Evolutionary conservation across 345 rosid species (phyloP).

Genomic region (Luvunga scandens): DNA sequence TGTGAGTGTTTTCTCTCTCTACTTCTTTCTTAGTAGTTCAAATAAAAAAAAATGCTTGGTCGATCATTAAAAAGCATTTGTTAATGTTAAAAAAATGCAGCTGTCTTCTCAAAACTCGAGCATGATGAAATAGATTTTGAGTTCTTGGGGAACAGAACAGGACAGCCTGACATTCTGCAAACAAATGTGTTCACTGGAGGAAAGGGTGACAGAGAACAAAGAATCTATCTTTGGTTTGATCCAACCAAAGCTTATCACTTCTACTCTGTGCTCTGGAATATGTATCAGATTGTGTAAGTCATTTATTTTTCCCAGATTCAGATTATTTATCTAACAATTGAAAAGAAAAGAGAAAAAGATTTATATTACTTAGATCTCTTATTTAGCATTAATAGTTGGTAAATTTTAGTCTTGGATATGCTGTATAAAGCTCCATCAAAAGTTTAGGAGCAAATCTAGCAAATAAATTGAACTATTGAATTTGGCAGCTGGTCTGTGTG

Average conservation of each 20-base stretch:
- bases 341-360: background rate
- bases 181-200: conserved; percentile 87
- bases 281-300: conserved; percentile 69
- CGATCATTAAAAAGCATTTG: background rate
- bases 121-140: conserved; percentile 94
- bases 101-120: conserved; percentile 76
- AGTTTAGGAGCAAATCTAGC: background rate
- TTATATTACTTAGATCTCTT: too few relatives aligned
- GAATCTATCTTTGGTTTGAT: conserved; percentile 84
- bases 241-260: conserved; percentile 57
- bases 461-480: background rate
- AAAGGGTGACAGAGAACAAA: conserved; percentile 74
- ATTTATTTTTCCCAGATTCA: too few relatives aligned
- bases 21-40: background rate
- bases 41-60: background rate
- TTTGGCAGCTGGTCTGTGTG: background rate
- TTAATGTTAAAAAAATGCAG: conserved; percentile 32
- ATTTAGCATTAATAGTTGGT: too few relatives aligned
- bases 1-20: conserved; percentile 32
- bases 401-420: background rate
- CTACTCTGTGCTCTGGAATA: conserved; percentile 78
- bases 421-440: background rate
- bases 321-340: background rate
- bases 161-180: conserved; percentile 78
- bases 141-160: conserved; percentile 86